Evolutionary conservation across 495 filamentous ascomycete genomes (phyloP).

Genomic region (Penicillium turbatum): DNA sequence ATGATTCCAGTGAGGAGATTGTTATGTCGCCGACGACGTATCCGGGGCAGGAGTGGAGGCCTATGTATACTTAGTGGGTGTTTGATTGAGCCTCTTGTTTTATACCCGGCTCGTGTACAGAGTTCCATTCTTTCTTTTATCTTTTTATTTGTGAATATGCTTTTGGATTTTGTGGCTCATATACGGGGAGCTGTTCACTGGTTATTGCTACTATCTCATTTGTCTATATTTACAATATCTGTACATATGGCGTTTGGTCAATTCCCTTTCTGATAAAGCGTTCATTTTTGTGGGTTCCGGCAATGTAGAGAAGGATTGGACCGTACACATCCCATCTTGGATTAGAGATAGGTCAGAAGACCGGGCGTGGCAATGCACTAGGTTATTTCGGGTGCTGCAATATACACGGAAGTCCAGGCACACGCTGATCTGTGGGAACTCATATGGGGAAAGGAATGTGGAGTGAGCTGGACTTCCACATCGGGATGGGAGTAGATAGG

Average conservation of each 20-base stretch:
- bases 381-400: no score
- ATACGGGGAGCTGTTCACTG: neutral
- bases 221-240: no score
- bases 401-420: no score
- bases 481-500: neutral
- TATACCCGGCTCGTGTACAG: slow-evolving; percentile 9
- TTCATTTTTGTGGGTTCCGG: no score
- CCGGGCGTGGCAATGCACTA: no score
- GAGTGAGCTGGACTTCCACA: neutral
- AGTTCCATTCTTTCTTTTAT: slow-evolving; percentile 6
- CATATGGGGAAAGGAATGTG: neutral
- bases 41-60: slow-evolving; percentile 80
- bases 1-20: slow-evolving; percentile 52
- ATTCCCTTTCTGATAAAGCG: no score
- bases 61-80: slow-evolving; percentile 29
- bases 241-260: no score
- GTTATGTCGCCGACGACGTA: slow-evolving; percentile 76
- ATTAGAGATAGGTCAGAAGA: no score
- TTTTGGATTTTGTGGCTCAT: neutral
- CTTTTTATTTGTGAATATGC: neutral
- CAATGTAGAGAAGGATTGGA: no score
- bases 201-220: no score
- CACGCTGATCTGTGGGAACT: no score
- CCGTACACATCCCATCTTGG: no score
- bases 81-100: slow-evolving; percentile 9